Evolutionary conservation across 345 rosid species (phyloP), one percentile per base, ranked within the genome.

Genomic region (Noccaea caerulescens): DNA sequence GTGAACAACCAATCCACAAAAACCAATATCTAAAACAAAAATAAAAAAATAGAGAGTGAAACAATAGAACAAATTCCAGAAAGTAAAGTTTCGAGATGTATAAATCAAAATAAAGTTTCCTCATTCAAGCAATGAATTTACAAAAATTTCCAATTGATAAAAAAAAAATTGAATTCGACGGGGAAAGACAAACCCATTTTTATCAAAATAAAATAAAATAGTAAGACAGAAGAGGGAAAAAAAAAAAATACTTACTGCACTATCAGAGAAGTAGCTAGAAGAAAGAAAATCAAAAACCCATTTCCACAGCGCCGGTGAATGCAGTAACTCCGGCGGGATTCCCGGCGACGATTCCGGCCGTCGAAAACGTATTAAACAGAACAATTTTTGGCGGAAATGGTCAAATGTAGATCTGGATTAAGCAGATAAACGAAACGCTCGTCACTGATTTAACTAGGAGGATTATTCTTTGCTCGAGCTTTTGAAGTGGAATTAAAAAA

Each of bases 381-480:
- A 12, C 23, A 47, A 47, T 0, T 9, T 3, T 0, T 8, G n/a
- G 30, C 27, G 27, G 39, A 43, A 25, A 66, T 25, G 6, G 57
- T 25, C 0, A n/a, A 60, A 60, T 75, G 79, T 47, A 63, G 79
- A 69, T 76, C 79, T 55, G 38, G 11, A 46, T 7, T 51, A 75
- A 75, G 66, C 44, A 50, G 34, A 38, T 18, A 73, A 65, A 23
- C 46, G 34, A 59, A 67, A 27, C 65, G 69, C 42, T 11, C 16
- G 13, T 60, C 23, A 36, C 73, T 51, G 41, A 42, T 16, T n/a
- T 8, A 25, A 10, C 2, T 4, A 13, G 11, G 52, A 7, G 11
- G 52, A 7, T n/a, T 4, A 4, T 11, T 9, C 5, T 44, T 44
- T 54, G 60, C 20, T 27, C 4, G 8, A 7, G 66, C 47, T 42